Evolutionary conservation across 1,139 yeast species (phyloP).

Genomic region (Protomyces lactucae-debilis): DNA sequence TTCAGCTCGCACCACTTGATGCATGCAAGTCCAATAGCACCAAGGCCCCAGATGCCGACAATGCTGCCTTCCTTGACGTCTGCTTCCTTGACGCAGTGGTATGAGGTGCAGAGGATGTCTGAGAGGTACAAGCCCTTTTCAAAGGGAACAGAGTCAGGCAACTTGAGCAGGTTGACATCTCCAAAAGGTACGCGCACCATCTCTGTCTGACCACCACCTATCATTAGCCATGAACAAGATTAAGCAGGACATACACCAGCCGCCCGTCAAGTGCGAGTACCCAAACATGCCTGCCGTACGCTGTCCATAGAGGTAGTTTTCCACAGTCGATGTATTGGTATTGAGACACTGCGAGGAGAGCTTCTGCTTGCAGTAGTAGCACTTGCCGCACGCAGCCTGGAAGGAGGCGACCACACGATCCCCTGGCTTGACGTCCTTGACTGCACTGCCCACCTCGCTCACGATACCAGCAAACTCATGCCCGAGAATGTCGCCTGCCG

Average conservation of each 20-base stretch:
- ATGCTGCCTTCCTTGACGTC: slow-evolving; percentile 41
- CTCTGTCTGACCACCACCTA: slow-evolving; percentile 41
- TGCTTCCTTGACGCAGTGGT: slow-evolving; percentile 26
- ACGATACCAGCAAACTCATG: slow-evolving; percentile 53
- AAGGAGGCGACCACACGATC: slow-evolving; percentile 48
- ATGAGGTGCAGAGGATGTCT: slow-evolving; percentile 28
- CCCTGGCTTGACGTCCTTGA: slow-evolving; percentile 42
- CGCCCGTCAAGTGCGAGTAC: slow-evolving; percentile 20
- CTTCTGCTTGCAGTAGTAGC: slow-evolving; percentile 36
- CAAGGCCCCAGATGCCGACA: slow-evolving; percentile 48
- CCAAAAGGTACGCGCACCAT: slow-evolving; percentile 47
- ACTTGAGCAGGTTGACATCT: slow-evolving; percentile 28
- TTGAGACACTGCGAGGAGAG: slow-evolving; percentile 43
- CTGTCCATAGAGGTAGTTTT: slow-evolving; percentile 27
- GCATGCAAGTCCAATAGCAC: slow-evolving; percentile 42
- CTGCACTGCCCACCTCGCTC: slow-evolving; percentile 42
- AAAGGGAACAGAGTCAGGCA: slow-evolving; percentile 30
- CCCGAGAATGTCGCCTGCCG: slow-evolving; percentile 46
- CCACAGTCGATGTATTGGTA: slow-evolving; percentile 26
- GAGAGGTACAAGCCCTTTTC: slow-evolving; percentile 29
- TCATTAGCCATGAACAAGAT: not conserved
- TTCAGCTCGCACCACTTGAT: slow-evolving; percentile 27
- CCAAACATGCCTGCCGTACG: slow-evolving; percentile 30
- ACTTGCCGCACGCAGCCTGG: slow-evolving; percentile 50
- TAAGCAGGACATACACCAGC: not conserved